phyloP scores from a whole-genome alignment of 164 flowering plant genomes.

The Magnolia officinalis region DNA sequence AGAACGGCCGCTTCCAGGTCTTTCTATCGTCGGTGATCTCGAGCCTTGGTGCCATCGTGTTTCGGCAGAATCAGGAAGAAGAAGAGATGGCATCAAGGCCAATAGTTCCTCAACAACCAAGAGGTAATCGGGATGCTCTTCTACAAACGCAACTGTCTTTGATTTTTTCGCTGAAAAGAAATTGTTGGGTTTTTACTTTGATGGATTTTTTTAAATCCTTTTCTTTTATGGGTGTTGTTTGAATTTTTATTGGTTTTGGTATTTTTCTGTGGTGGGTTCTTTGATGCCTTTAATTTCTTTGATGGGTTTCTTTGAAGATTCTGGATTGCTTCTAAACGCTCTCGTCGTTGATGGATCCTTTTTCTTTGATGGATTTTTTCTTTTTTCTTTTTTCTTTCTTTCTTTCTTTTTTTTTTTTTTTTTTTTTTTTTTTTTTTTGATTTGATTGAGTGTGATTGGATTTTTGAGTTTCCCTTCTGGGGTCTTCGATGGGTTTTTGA shows the following conservation, averaged over 20 bases:
- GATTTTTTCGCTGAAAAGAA: no score
- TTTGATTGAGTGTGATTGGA: not conserved
- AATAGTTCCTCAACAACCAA: constrained; percentile 40
- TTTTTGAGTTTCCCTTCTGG: not conserved
- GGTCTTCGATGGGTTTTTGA: not conserved
- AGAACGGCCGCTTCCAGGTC: constrained; percentile 13
- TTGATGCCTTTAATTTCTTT: not conserved
- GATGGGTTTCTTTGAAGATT: not conserved
- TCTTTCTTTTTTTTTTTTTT: not conserved
- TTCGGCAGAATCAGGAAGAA: constrained; percentile 15
- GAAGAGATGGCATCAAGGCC: constrained; percentile 60
- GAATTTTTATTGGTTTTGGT: no score
- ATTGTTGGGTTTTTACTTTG: no score
- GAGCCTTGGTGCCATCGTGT: constrained; percentile 23
- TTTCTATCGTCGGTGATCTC: constrained; percentile 24
- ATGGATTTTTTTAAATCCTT: no score
- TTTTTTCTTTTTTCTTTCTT: not conserved
- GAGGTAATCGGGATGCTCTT: constrained; percentile 23
- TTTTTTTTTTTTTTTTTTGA: not conserved
- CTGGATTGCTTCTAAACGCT: no score
- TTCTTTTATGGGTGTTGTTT: no score
- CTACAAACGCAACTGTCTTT: no score
- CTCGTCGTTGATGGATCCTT: not conserved
- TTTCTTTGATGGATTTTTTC: not conserved
- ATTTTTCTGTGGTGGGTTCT: no score